phyloP scores from a whole-genome alignment of 2,329 filamentous ascomycete genomes.

The Nakataea oryzae region DNA sequence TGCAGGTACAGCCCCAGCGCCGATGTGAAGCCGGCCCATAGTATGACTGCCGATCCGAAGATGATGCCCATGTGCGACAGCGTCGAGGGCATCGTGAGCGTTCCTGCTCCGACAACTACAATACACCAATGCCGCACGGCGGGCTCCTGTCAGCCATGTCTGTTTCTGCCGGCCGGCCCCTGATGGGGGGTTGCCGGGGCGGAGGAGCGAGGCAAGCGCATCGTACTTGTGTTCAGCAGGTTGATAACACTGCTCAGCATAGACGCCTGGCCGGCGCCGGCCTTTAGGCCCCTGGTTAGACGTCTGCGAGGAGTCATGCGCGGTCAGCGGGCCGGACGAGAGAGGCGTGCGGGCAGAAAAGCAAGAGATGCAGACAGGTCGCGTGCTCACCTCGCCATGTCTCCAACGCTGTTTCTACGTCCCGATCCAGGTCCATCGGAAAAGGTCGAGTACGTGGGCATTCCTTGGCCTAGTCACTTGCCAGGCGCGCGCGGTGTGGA shows the following conservation, averaged over 20 bases:
- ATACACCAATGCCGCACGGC: neutral
- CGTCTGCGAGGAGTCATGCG: conserved; percentile 29
- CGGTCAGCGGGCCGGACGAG: neutral
- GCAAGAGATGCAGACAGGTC: neutral
- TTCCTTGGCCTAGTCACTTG: conserved; percentile 14
- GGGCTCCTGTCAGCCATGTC: neutral
- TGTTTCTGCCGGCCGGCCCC: neutral
- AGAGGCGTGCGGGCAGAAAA: neutral
- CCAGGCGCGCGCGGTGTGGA: neutral
- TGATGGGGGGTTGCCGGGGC: neutral
- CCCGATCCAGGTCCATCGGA: conserved; percentile 31
- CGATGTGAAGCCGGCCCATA: conserved; percentile 84
- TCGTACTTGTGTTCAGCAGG: conserved; percentile 84
- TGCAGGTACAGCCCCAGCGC: conserved; percentile 94
- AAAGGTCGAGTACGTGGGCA: conserved; percentile 46
- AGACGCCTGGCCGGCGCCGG: conserved; percentile 72
- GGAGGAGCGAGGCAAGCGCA: neutral
- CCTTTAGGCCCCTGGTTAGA: conserved; percentile 55
- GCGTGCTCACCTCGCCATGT: conserved; percentile 35
- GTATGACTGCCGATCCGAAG: conserved; percentile 70
- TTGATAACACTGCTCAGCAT: conserved; percentile 92
- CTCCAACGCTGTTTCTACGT: conserved; percentile 20
- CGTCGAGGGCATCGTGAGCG: conserved; percentile 89
- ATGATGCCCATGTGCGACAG: conserved; percentile 92
- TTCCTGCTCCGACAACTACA: conserved; percentile 82